Base-by-base conservation (phyloP, 306 rosid genomes). In the Adenanthera pavonina region DNA sequence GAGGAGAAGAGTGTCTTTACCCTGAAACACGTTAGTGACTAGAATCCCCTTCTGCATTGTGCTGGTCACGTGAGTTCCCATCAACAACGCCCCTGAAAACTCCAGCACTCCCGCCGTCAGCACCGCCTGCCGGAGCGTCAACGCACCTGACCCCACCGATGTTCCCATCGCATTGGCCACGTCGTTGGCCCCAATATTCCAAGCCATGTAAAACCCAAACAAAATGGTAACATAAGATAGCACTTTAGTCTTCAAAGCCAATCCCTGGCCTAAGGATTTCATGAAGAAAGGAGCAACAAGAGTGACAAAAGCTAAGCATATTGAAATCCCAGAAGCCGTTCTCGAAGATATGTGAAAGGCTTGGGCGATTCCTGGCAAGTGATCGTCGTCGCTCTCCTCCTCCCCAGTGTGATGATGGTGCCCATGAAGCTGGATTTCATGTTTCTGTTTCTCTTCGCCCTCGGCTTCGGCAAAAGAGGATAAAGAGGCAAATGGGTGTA, bases 111-210 rank as follows among this genome's bases (percentile, higher is more conserved):
- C 99, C 14, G 99, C 99, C 0, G 85, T 92, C 59, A 93, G 0
- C 66, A 93, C 98, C 1, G 99, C 99, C 78, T 96, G 99, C 59
- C 97, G 72, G 3, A 96, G 85, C 13, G 97, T 76, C 88, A 96
- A 61, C 1, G 99, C 99, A 2, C 99, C 99, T 0, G 99, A 96
- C 0, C 99, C 99, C 48, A 93, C 99, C 6, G 98, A 96, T 8
- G 99, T 96, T 3, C 99, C 99, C 99, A 96, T 96, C 1, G 99
- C 99, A 79, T 96, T 96, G 0, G 99, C 99, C 80, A 96, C 99
- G 61, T 96, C 99, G 60, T 96, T 96, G 33, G 99, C 98, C 13
- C 99, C 99, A 20, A 96, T 96, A 80, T 96, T 96, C 99, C 99
- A 96, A 41, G 98, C 99, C 99, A 96, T 96, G 86, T 96, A 96